Base-by-base conservation (phyloP, 345 rosid genomes). In the Clarkia xantiana region DNA sequence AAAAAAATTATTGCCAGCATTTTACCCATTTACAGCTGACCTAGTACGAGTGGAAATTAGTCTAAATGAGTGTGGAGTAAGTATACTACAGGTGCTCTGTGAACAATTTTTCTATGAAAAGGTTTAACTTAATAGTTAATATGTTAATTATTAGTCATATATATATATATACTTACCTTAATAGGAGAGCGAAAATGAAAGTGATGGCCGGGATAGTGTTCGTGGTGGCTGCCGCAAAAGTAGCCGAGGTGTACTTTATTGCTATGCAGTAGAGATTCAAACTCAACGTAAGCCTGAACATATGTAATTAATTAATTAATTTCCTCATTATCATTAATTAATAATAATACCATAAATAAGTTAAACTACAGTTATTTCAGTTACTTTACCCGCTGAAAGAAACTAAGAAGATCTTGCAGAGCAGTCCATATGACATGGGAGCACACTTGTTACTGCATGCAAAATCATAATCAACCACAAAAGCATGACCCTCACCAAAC, bases 211-310 rank as follows among this genome's bases (percentile, higher is more conserved):
- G 97, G 44, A 85, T 66, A 12, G 74, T 67, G 68, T 85, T 89
- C 51, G 90, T 78, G 42, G 80, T 63, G 42, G 94, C 97, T 49
- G 95, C 81, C 8, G 97, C 97, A 58, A 85, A 78, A 25, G 95
- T 85, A 44, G 97, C 94, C 10, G 94, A 70, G 0, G 85, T 85
- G 51, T 75, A 62, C 48, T 73, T 69, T 57, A 89, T 76, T 42
- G 94, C 95, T 13, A 76, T 64, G 44, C 58, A 73, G 66, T 60
- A 89, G 44, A 85, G 79, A 63, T 89, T 85, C 18, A 78, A 67
- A 67, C 85, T 75, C 45, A 79, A 1, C 2, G 94, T 75, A 14
- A 85, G 79, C 66, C 95, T 89, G 78, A 18, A 65, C 36, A 29
- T 7, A 29, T 29, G 8, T 7, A 29, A n/a, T n/a, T 29, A 29